Evolutionary conservation across 202 grass and related monocot species (phyloP).

Genomic region (Panicum hallii): DNA sequence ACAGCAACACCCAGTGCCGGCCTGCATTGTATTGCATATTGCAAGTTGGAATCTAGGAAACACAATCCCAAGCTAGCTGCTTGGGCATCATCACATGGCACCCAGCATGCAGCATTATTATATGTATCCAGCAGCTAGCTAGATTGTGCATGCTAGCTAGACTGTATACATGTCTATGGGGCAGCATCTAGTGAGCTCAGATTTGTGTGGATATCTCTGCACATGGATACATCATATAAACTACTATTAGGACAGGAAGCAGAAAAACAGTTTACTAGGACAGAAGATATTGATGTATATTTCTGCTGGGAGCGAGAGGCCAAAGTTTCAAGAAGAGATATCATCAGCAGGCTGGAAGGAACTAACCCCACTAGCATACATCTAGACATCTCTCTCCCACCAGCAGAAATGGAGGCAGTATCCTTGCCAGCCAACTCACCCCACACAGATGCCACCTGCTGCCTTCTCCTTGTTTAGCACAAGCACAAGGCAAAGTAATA

Average conservation of each 20-base stretch:
- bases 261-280: constrained; percentile 44
- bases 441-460: constrained; percentile 53
- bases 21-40: constrained; percentile 22
- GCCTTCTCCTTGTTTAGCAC: constrained; percentile 39
- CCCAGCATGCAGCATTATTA: constrained; percentile 52
- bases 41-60: constrained; percentile 80
- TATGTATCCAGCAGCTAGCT: constrained; percentile 13
- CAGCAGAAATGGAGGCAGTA: constrained; percentile 39
- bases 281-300: constrained; percentile 62
- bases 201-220: constrained; percentile 68
- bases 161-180: constrained; percentile 38
- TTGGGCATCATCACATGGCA: constrained; percentile 59
- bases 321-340: constrained; percentile 50
- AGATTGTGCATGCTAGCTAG: constrained; percentile 41
- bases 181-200: constrained; percentile 49
- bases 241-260: constrained; percentile 38
- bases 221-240: constrained; percentile 61
- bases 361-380: constrained; percentile 27
- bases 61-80: constrained; percentile 57
- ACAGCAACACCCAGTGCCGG: constrained; percentile 27
- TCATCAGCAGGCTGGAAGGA: constrained; percentile 39
- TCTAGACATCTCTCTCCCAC: background rate
- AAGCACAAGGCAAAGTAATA: constrained; percentile 34
- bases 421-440: constrained; percentile 48
- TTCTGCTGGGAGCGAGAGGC: constrained; percentile 17